phyloP scores from a whole-genome alignment of 305 asterid species.

The Fraxinus latifolia region DNA sequence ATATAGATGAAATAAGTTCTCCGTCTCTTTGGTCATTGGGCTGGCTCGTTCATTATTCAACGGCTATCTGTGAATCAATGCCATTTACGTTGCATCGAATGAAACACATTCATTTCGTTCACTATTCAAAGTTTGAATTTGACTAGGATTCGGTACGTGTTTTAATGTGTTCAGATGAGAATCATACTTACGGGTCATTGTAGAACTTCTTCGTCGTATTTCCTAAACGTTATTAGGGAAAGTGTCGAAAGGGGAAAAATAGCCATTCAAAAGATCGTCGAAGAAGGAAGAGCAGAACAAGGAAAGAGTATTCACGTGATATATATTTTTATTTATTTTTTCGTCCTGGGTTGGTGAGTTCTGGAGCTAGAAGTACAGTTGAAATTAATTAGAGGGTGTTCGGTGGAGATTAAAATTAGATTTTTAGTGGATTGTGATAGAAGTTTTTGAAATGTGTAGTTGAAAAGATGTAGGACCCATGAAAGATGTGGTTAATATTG shows the following conservation, averaged over 20 bases:
- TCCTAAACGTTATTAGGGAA: background rate
- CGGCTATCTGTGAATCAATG: constrained; percentile 20
- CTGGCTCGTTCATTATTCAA: background rate
- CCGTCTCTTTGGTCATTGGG: background rate
- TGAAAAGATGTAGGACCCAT: too few relatives aligned
- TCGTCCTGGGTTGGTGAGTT: background rate
- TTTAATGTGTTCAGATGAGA: background rate
- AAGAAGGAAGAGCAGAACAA: background rate
- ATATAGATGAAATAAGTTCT: too few relatives aligned
- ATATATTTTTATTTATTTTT: background rate
- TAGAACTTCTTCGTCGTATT: background rate
- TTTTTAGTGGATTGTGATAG: too few relatives aligned
- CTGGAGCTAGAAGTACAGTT: background rate
- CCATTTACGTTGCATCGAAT: constrained; percentile 1
- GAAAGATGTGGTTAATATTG: too few relatives aligned
- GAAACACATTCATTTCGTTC: background rate
- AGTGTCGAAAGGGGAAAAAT: background rate
- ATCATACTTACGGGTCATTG: background rate
- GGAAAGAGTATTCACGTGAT: background rate
- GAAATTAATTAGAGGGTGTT: background rate
- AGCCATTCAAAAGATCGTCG: background rate
- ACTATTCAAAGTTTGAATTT: background rate
- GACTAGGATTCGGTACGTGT: background rate
- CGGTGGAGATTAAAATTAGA: too few relatives aligned
- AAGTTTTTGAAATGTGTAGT: too few relatives aligned